Base-by-base conservation (phyloP, 139 green algal genomes). In the Tetradesmus obliquus region DNA sequence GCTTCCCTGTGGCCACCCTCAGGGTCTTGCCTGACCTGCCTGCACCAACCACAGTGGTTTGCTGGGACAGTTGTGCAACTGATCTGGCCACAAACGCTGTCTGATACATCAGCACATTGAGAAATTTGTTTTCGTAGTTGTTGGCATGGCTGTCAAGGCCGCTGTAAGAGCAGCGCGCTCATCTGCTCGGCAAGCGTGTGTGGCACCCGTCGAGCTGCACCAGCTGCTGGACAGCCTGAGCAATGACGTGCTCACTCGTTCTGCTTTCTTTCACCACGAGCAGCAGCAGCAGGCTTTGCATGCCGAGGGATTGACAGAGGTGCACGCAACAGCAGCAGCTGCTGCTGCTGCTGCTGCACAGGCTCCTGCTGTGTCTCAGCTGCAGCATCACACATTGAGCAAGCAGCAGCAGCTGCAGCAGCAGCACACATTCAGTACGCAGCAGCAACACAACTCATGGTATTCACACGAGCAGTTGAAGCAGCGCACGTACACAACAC, bases 311-410 rank as follows among this genome's bases (percentile, higher is more conserved):
- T 9, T 32, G 5, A 19, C 82, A 71, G 82, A 45, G 6, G 3
- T 62, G 4, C 3, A 87, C 13, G 6, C 82, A 62, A 51, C 51
- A 62, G 82, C 82, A 87, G 3, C 79, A 87, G 24, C 51, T 17
- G 69, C 82, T 69, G 57, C 83, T 54, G 57, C 83, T 74, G 17
- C 53, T 72, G 22, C 20, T 84, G 32, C 32, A 45, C 45, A 54
- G 32, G 79, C 79, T 10, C 55, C 83, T 88, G 83, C 82, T 87
- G 51, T 87, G 54, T 7, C 19, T 45, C 82, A 87, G 55, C 51
- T 87, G 82, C 82, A 87, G 51, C 54, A 71, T 32, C 1, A 45
- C 10, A 24, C 17, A 45, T 55, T 32, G 82, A 24, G 19, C 45
- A 62, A 45, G 13, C 51, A 62, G 3, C 82, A 87, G 82, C 55